phyloP scores from a whole-genome alignment of 1,284 basidiomycete genomes.

The Ceratobasidium sp. region DNA sequence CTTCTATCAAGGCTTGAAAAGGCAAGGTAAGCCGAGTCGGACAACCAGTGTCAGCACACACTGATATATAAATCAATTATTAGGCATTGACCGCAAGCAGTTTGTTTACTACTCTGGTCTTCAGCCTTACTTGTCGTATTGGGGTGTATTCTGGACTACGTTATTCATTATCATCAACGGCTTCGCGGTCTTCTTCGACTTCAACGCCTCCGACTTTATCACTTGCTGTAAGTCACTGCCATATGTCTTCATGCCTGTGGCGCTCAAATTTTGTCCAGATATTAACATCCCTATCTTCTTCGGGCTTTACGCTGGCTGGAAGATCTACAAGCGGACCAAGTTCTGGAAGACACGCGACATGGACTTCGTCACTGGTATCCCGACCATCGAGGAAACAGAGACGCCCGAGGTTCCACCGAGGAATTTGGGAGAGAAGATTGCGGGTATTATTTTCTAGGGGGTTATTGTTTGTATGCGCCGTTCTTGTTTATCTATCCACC shows the following conservation, averaged over 20 bases:
- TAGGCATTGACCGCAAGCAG: slow-evolving; percentile 64
- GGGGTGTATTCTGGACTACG: slow-evolving; percentile 50
- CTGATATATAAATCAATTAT: not conserved
- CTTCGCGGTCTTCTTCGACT: slow-evolving; percentile 72
- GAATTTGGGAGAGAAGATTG: slow-evolving; percentile 61
- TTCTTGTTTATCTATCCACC: slow-evolving; percentile 35
- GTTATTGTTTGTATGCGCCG: slow-evolving; percentile 19
- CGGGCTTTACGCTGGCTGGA: slow-evolving; percentile 60
- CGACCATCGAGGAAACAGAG: slow-evolving; percentile 72
- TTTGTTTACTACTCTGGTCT: slow-evolving; percentile 70
- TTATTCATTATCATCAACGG: slow-evolving; percentile 66
- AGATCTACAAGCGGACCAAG: slow-evolving; percentile 68
- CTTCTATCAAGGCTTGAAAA: slow-evolving; percentile 58
- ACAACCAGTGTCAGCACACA: not conserved
- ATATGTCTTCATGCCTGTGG: slow-evolving; percentile 50
- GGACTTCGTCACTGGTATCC: slow-evolving; percentile 74
- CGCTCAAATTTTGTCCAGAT: slow-evolving; percentile 30
- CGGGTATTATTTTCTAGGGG: slow-evolving; percentile 59
- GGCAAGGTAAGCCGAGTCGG: slow-evolving; percentile 51
- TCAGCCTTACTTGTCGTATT: slow-evolving; percentile 62
- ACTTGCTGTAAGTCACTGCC: slow-evolving; percentile 68
- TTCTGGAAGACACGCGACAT: slow-evolving; percentile 67
- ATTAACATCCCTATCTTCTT: slow-evolving; percentile 51
- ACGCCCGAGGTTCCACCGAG: slow-evolving; percentile 59
- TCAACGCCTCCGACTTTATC: slow-evolving; percentile 71